Conservation (phyloP, 768 basidiomycete species). For the Calocera cornea region DNA sequence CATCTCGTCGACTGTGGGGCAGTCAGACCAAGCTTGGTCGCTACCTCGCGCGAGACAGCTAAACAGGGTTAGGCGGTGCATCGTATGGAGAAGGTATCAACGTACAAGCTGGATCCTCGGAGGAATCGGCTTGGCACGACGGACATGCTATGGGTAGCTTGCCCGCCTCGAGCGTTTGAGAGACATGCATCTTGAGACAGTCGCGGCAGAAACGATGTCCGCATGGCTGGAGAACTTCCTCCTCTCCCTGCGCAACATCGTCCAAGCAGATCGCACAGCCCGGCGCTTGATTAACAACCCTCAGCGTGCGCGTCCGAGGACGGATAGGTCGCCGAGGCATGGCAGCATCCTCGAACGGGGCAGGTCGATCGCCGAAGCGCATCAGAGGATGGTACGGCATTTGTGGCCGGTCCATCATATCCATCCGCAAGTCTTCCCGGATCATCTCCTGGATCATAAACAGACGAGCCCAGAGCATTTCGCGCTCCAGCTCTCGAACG, state of each 20-base stretch:
- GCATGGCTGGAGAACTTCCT: conserved; percentile 35
- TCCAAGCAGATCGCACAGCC: conserved; percentile 48
- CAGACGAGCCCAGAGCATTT: background rate
- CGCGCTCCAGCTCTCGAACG: background rate
- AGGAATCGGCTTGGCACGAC: conserved; percentile 29
- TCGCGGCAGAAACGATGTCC: conserved; percentile 40
- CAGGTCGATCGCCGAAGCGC: background rate
- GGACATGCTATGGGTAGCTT: conserved; percentile 53
- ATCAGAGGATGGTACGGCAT: background rate
- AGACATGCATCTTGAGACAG: conserved; percentile 35
- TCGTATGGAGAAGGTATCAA: background rate
- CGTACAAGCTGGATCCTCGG: conserved; percentile 26
- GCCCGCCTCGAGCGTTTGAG: conserved; percentile 36
- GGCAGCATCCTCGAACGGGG: background rate
- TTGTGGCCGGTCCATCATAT: background rate
- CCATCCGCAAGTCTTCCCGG: background rate
- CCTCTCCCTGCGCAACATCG: conserved; percentile 29
- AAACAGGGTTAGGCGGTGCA: conserved; percentile 8
- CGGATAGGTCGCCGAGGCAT: background rate
- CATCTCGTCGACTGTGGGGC: conserved; percentile 31
- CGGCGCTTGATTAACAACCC: background rate
- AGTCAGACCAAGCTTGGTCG: conserved; percentile 35
- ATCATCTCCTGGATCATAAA: background rate
- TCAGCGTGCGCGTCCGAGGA: background rate
- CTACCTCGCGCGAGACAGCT: conserved; percentile 32